Evolutionary conservation across 139 green algal species (phyloP), one percentile per base, ranked within the genome.

Genomic region (Chlamydomonas urium): DNA sequence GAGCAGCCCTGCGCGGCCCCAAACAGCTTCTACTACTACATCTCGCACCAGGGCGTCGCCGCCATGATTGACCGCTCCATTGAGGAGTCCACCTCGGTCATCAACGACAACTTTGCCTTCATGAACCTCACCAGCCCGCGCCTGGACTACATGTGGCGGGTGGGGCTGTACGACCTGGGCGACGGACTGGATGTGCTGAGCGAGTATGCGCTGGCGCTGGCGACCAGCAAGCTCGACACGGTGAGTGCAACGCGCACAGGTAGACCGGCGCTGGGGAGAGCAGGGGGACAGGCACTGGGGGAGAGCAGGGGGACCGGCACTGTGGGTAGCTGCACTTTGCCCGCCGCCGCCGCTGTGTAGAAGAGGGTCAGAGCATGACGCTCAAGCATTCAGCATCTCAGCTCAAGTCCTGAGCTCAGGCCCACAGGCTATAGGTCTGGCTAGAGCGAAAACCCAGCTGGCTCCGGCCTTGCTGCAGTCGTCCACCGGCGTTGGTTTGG

Each of bases 21-120:
- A n/a, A 66, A 14, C 58, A 3, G 35, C 8, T 45, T 66, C 23
- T 75, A 69, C 23, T 75, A 75, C 33, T 45, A 73, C 3, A 60
- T 76, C 2, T 62, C 69, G 2, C 69, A 76, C 62, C 65, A 73
- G 23, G 75, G 75, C 38, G 36, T 81, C 6, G 75, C 70, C 42
- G 47, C 60, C 48, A 81, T 81, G 75, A 61, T 68, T 3, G 14
- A 14, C 29, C 67, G 75, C 47, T 74, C 26, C 34, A 80, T 80
- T 26, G 29, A 45, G 38, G 34, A 71, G 6, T 31, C 14, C 29
- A 38, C n/a, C n/a, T n/a, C n/a, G 31, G 28, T 58, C 4, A 33
- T 48, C 45, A n/a, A 47, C 19, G 73, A 73, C 42, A 60, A 66
- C 24, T 34, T 59, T 4, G 3, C 23, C 0, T 47, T 61, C 65